These are phyloP conservation scores for Calvatia gigantea DNA, from an alignment of 768 basidiomycete genomes.

Conservation along the genomic window DNA sequence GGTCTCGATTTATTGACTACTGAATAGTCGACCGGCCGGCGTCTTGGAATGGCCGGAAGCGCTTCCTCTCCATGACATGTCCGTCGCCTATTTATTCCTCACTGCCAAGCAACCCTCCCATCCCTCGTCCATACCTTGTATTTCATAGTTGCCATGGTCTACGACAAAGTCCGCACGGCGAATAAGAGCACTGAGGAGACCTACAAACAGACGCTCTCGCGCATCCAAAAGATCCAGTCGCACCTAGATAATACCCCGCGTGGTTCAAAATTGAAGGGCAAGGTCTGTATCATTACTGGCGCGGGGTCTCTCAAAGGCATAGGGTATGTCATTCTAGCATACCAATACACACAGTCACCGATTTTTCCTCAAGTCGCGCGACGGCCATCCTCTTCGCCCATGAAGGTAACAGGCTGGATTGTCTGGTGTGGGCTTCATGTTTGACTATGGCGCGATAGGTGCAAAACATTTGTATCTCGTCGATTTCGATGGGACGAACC, in stretches of 20 bases:
- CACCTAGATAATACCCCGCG: slow-evolving; percentile 59
- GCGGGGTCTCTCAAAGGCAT: slow-evolving; percentile 86
- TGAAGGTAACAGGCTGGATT: slow-evolving; percentile 48
- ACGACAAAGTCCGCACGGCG: slow-evolving; percentile 29
- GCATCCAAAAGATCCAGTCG: slow-evolving; percentile 63
- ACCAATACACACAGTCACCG: not conserved
- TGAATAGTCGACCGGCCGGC: slow-evolving; percentile 9
- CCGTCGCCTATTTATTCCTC: too few relatives aligned
- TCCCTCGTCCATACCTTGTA: not conserved
- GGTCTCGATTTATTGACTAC: not conserved
- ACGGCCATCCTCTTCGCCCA: slow-evolving; percentile 72
- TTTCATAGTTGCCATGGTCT: slow-evolving; percentile 26
- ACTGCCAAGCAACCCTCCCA: not conserved
- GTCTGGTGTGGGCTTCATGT: not conserved
- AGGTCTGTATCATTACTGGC: slow-evolving; percentile 87
- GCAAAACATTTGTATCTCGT: slow-evolving; percentile 76
- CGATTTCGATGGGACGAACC: slow-evolving; percentile 61
- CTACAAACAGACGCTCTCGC: slow-evolving; percentile 56
- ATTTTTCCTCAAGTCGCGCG: slow-evolving; percentile 54
- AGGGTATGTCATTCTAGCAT: slow-evolving; percentile 51
- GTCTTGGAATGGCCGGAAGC: slow-evolving; percentile 7
- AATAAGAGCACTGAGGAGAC: slow-evolving; percentile 43
- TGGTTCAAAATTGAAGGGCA: slow-evolving; percentile 57
- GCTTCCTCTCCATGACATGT: not conserved
- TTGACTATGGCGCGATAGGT: slow-evolving; percentile 42